Percentiles rank a stretch among this genome's conserved stretches.
Conservation (phyloP, 805 yeast genomes). For the Kodamaea fukazawae region DNA sequence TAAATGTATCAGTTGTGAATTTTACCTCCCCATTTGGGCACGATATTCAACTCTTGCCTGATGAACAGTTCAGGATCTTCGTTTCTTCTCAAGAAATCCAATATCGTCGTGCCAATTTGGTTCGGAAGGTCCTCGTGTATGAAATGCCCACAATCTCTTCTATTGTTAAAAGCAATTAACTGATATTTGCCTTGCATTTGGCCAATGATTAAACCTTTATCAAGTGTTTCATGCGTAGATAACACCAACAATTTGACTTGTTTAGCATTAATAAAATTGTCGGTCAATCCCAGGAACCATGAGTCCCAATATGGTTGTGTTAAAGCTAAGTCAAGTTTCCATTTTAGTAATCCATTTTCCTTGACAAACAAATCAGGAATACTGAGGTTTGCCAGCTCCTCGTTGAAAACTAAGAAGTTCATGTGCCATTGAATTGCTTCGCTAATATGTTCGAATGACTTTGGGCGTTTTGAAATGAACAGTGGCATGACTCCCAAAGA, state of each 20-base stretch:
- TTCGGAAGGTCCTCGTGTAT: slow-evolving; percentile 88
- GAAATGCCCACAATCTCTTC: slow-evolving; percentile 70
- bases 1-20: slow-evolving; percentile 1
- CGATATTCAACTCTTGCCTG: slow-evolving; percentile 29
- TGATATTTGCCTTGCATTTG: slow-evolving; percentile 99
- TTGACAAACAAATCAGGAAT: slow-evolving; percentile 62
- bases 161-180: slow-evolving; percentile 68
- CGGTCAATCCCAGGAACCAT: slow-evolving; percentile 79
- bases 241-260: slow-evolving; percentile 68
- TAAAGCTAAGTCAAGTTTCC: slow-evolving; percentile 63
- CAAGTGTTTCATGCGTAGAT: slow-evolving; percentile 88
- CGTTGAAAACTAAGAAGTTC: slow-evolving; percentile 50
- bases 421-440: slow-evolving; percentile 84
- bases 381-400: slow-evolving; percentile 66
- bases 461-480: slow-evolving; percentile 68
- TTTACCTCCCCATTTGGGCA: slow-evolving; percentile 35
- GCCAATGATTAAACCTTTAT: slow-evolving; percentile 82
- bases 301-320: slow-evolving; percentile 73
- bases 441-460: slow-evolving; percentile 46
- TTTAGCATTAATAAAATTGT: slow-evolving; percentile 38
- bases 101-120: slow-evolving; percentile 56
- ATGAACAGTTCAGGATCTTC: slow-evolving; percentile 32
- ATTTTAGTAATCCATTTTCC: slow-evolving; percentile 28
- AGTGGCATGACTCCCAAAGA: slow-evolving; percentile 64
- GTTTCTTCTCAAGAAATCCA: slow-evolving; percentile 49